Conservation (phyloP, 2,329 filamentous ascomycete species). For the Fusarium cyanostomum region DNA sequence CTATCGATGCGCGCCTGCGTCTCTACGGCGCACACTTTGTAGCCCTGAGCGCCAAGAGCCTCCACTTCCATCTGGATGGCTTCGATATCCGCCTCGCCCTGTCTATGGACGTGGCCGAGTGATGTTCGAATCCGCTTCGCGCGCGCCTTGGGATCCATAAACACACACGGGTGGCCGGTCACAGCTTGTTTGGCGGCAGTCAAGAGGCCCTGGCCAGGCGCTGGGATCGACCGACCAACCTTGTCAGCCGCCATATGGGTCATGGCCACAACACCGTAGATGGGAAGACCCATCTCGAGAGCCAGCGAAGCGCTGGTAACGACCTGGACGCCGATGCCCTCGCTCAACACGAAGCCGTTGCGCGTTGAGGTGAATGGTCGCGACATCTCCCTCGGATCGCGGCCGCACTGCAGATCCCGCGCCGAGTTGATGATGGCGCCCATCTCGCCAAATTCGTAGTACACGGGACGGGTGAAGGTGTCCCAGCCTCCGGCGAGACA, state of each 20-base stretch:
- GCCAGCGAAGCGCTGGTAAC: constrained; percentile 94
- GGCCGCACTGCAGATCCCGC: constrained; percentile 87
- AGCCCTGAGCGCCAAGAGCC: too few relatives aligned
- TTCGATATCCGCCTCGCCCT: too few relatives aligned
- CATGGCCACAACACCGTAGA: constrained; percentile 87
- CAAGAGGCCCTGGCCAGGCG: constrained; percentile 90
- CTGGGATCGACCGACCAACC: constrained; percentile 92
- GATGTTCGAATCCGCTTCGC: too few relatives aligned
- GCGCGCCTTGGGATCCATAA: neutral
- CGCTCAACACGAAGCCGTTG: constrained; percentile 77
- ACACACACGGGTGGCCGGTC: neutral
- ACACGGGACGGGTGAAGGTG: constrained; percentile 95
- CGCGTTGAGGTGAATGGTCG: constrained; percentile 90
- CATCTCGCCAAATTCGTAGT: constrained; percentile 98
- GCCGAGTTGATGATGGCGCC: constrained; percentile 94
- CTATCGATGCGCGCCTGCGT: too few relatives aligned
- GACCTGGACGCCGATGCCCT: constrained; percentile 92
- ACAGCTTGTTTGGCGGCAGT: constrained; percentile 69
- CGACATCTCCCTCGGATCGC: constrained; percentile 93
- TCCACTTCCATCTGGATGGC: too few relatives aligned
- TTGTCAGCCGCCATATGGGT: constrained; percentile 94
- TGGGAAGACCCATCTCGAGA: constrained; percentile 93
- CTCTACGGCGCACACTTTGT: too few relatives aligned
- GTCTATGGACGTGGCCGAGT: too few relatives aligned
- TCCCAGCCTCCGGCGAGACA: constrained; percentile 96